These are phyloP conservation scores for Penicillium alfredii DNA, from an alignment of 495 filamentous ascomycete species.

Conservation along the genomic window DNA sequence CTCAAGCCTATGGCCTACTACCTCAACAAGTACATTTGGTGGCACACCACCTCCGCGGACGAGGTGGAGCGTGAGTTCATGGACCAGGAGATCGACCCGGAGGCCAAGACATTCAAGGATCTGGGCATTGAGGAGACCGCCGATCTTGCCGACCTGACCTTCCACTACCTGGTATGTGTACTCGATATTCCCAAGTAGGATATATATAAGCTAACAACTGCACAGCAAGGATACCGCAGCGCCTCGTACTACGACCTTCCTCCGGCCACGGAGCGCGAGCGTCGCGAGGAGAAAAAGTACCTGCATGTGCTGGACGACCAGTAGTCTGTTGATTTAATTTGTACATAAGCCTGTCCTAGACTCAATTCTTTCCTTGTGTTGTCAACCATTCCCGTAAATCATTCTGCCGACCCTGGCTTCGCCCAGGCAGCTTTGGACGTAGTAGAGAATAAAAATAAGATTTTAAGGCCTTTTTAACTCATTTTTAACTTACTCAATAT, in stretches of 20 bases:
- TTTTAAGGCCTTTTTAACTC: no score
- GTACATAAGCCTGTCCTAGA: conserved; percentile 42
- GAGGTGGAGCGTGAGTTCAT: conserved; percentile 90
- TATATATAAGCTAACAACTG: conserved; percentile 16
- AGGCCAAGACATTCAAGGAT: conserved; percentile 93
- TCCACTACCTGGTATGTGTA: conserved; percentile 80
- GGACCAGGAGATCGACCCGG: conserved; percentile 85
- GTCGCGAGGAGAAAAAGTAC: conserved; percentile 91
- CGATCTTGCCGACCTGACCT: conserved; percentile 75
- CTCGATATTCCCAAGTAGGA: conserved; percentile 19
- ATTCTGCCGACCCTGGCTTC: no score
- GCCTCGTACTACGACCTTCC: conserved; percentile 84
- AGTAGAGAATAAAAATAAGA: no score
- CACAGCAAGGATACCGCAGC: conserved; percentile 77
- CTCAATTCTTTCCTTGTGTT: conserved; percentile 33
- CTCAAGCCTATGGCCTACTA: conserved; percentile 64
- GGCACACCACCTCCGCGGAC: conserved; percentile 76
- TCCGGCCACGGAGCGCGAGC: conserved; percentile 89
- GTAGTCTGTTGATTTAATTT: conserved; percentile 47
- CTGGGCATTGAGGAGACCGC: conserved; percentile 74
- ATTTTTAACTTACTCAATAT: no score
- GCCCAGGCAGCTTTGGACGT: no score
- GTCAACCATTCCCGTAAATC: no score
- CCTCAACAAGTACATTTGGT: conserved; percentile 80
- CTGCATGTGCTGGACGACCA: conserved; percentile 89